These are phyloP conservation scores for Clonostachys sp. DNA, from an alignment of 2,329 filamentous ascomycete species.

Conservation along the genomic window DNA sequence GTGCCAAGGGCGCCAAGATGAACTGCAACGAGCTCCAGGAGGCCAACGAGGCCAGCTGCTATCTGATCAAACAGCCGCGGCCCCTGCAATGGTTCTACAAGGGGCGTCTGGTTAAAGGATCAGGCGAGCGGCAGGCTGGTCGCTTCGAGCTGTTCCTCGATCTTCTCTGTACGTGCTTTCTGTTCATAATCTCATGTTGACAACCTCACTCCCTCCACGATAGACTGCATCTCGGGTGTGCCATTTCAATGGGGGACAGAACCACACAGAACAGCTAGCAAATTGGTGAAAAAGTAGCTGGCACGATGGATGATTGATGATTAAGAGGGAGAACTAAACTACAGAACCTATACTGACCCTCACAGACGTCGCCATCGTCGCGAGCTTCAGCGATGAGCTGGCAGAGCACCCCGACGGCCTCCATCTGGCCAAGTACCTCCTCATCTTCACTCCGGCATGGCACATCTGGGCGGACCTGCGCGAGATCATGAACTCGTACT, in stretches of 20 bases:
- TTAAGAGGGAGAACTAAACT: too few species aligned
- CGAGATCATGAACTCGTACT: conserved; percentile 47
- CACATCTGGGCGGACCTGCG: conserved; percentile 44
- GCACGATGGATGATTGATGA: too few species aligned
- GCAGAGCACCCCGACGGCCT: conserved; percentile 36
- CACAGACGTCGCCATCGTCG: conserved; percentile 38
- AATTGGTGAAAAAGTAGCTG: too few species aligned
- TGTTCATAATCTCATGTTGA: background rate
- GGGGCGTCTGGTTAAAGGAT: conserved; percentile 30
- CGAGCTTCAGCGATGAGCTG: conserved; percentile 42
- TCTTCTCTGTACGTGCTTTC: conserved; percentile 28
- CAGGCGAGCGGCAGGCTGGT: conserved; percentile 34
- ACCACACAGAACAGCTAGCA: too few species aligned
- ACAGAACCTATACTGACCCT: too few species aligned
- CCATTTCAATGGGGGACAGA: background rate
- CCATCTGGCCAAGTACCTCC: conserved; percentile 39
- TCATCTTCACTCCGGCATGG: conserved; percentile 42
- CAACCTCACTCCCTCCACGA: too few species aligned
- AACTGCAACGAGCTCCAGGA: conserved; percentile 30
- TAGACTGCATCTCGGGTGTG: background rate
- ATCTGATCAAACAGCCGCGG: conserved; percentile 26
- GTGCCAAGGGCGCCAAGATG: conserved; percentile 11
- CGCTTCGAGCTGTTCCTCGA: conserved; percentile 46
- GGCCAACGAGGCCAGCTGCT: conserved; percentile 18
- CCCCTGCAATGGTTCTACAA: conserved; percentile 41